Conservation (phyloP, 2,329 filamentous ascomycete genomes). For the Trichophyton verrucosum region DNA sequence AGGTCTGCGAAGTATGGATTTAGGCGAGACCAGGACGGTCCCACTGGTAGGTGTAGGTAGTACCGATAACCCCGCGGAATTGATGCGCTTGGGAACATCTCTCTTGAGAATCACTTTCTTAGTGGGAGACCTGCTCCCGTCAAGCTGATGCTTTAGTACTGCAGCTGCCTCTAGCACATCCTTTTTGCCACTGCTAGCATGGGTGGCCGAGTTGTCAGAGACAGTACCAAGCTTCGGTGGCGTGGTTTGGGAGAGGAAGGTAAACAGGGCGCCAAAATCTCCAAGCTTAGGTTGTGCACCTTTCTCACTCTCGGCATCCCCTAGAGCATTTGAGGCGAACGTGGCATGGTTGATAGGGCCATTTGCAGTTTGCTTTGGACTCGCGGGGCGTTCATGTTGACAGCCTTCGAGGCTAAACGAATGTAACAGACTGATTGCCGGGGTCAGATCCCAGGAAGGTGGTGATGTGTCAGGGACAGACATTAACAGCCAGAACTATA, state of each 20-base stretch:
- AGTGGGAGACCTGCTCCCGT: neutral
- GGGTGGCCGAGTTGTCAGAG: neutral
- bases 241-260: conserved; percentile 23
- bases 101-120: neutral
- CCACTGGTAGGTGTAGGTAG: neutral
- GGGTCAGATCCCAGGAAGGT: conserved; percentile 35
- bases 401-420: conserved; percentile 14
- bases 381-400: neutral
- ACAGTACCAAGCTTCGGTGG: conserved; percentile 5
- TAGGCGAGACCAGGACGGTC: neutral
- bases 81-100: neutral
- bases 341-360: neutral
- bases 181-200: neutral
- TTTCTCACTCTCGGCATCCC: neutral
- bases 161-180: neutral
- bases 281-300: conserved; percentile 24
- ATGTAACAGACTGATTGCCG: conserved; percentile 33
- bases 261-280: conserved; percentile 34
- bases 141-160: neutral
- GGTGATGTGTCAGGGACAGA: conserved; percentile 16
- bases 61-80: neutral
- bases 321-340: neutral
- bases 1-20: neutral
- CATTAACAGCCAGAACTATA: conserved; percentile 13
- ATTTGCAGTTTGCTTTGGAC: neutral